These are phyloP conservation scores for Didymella lethalis DNA, from an alignment of 2,329 filamentous ascomycete species.

Conservation along the genomic window DNA sequence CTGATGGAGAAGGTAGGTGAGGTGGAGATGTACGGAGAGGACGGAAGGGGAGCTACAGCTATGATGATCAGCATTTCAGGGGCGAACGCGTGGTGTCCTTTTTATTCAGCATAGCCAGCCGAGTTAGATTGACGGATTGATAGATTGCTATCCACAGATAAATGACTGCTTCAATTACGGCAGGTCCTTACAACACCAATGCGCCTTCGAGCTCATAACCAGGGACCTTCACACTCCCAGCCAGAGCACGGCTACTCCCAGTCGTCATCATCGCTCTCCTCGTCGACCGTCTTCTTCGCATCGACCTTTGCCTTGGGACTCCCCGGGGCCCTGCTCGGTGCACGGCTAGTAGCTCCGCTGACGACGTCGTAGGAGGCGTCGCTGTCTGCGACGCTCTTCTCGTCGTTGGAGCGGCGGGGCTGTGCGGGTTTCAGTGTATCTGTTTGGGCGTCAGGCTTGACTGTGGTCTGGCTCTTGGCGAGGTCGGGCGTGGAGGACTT, in stretches of 20 bases:
- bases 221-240: too few species aligned
- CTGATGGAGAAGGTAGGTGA: not conserved
- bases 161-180: not conserved
- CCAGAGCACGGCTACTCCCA: slow-evolving; percentile 66
- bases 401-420: slow-evolving; percentile 72
- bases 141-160: not conserved
- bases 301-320: slow-evolving; percentile 64
- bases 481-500: slow-evolving; percentile 31
- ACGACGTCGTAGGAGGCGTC: slow-evolving; percentile 97
- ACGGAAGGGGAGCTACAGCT: not conserved
- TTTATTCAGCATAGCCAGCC: not conserved
- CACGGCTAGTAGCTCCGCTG: slow-evolving; percentile 75
- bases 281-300: slow-evolving; percentile 51
- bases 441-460: slow-evolving; percentile 43
- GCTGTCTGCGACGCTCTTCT: slow-evolving; percentile 86
- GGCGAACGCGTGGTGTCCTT: not conserved
- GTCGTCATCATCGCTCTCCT: slow-evolving; percentile 72
- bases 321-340: slow-evolving; percentile 60
- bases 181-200: not conserved
- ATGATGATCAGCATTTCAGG: not conserved
- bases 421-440: slow-evolving; percentile 63
- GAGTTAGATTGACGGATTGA: not conserved
- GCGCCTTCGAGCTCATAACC: not conserved
- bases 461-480: slow-evolving; percentile 48
- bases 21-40: not conserved